Percentiles rank a stretch among this genome's conserved stretches.
phyloP scores from a whole-genome alignment of 192 early-diverging fungal species.

The Mortierella claussenii region DNA sequence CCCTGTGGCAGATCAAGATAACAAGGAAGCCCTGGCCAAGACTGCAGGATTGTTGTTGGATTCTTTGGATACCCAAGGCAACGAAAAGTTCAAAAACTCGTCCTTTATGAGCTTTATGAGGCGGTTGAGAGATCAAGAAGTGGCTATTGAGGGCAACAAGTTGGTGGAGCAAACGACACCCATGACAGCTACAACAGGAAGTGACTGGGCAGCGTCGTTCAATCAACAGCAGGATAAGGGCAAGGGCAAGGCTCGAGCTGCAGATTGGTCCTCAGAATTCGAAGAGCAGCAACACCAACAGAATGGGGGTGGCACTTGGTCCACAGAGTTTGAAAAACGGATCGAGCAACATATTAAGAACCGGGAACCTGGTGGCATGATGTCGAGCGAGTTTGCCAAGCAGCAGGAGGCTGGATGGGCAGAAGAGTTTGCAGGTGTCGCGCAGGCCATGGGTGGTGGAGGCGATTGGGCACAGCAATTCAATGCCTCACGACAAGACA shows the following conservation, averaged over 20 bases:
- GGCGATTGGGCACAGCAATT: conserved; percentile 57
- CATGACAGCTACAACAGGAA: conserved; percentile 3
- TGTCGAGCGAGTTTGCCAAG: conserved; percentile 66
- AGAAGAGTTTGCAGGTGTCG: conserved; percentile 68
- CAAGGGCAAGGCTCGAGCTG: conserved; percentile 37
- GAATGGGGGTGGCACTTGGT: conserved; percentile 67
- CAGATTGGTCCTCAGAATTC: conserved; percentile 48
- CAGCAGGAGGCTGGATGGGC: conserved; percentile 67
- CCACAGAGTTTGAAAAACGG: conserved; percentile 73
- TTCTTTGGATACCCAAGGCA: conserved; percentile 75
- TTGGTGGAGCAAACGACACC: conserved; percentile 71
- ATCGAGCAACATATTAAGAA: conserved; percentile 63
- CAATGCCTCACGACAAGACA: conserved; percentile 25
- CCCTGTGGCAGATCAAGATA: conserved; percentile 42
- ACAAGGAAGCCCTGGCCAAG: conserved; percentile 77
- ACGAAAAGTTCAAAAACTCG: conserved; percentile 94
- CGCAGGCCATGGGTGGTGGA: conserved; percentile 56
- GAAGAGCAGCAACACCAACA: conserved; percentile 35
- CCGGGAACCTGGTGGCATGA: conserved; percentile 60
- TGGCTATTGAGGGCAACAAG: conserved; percentile 90
- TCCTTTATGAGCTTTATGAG: conserved; percentile 95
- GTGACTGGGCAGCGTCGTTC: conserved; percentile 49
- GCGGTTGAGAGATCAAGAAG: conserved; percentile 87
- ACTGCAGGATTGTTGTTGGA: conserved; percentile 87
- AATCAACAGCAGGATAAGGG: conserved; percentile 35